Percentiles rank a stretch among this genome's conserved stretches.
Conservation (phyloP, 1,139 yeast species). For the Nakaseomyces kungkrabaensis region DNA sequence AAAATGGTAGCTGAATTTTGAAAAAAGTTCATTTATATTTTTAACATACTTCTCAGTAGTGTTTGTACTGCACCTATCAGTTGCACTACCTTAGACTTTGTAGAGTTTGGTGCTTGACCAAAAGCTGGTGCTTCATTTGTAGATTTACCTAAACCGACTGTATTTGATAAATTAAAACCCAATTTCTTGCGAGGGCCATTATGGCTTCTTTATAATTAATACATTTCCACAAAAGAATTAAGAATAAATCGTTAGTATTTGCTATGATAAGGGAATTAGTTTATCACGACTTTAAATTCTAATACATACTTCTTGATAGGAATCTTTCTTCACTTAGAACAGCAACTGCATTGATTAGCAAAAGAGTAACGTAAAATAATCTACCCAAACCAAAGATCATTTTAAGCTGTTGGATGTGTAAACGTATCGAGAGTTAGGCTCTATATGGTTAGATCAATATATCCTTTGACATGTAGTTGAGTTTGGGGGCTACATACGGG, state of each 20-base stretch:
- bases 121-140: constrained; percentile 33
- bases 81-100: constrained; percentile 50
- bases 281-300: neutral
- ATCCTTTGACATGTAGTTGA: neutral
- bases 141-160: constrained; percentile 42
- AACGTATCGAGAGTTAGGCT: too few relatives aligned
- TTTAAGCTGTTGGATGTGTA: neutral
- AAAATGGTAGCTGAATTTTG: neutral
- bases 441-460: too few relatives aligned
- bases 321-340: constrained; percentile 77
- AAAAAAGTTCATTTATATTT: neutral
- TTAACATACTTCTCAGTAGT: constrained; percentile 48
- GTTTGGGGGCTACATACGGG: too few relatives aligned
- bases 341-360: constrained; percentile 67
- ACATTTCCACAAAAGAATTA: neutral
- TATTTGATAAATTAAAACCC: neutral
- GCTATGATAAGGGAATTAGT: neutral
- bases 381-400: constrained; percentile 65
- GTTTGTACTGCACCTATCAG: constrained; percentile 69
- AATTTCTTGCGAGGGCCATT: neutral
- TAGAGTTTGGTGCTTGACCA: constrained; percentile 35
- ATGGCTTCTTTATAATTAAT: neutral
- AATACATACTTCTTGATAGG: constrained; percentile 51
- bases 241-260: neutral
- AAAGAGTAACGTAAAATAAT: constrained; percentile 53